Evolutionary conservation across 108 stramenopile genomes (phyloP).

Genomic region (Nitzschia inconspicua): DNA sequence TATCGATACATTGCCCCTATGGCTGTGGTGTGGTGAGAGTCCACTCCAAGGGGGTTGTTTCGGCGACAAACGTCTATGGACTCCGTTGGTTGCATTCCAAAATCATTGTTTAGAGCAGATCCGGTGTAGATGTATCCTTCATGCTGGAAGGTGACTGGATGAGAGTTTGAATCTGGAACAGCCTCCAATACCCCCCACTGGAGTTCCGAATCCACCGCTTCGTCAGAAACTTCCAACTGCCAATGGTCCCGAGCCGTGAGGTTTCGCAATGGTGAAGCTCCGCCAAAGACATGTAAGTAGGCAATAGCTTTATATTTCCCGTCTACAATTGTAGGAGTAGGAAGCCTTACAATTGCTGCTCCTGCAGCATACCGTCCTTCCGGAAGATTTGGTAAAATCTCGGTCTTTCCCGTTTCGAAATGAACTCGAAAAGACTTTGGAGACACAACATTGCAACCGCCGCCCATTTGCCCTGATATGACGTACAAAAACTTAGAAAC

Average conservation of each 20-base stretch:
- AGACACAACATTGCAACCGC: not conserved
- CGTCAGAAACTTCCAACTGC: not conserved
- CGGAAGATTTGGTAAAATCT: not conserved
- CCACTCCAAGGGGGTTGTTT: not conserved
- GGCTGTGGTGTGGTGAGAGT: not conserved
- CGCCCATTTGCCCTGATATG: not conserved
- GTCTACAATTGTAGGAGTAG: not conserved
- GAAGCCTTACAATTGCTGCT: not conserved
- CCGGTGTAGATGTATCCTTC: constrained; percentile 1
- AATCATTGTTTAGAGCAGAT: not conserved
- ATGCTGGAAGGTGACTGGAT: not conserved
- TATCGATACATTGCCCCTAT: not conserved
- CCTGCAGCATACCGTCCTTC: not conserved
- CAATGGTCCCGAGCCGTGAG: not conserved
- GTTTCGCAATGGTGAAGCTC: not conserved
- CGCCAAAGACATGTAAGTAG: constrained; percentile 2
- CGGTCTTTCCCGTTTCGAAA: not conserved
- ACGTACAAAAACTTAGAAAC: not conserved
- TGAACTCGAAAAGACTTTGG: not conserved
- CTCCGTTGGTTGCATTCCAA: not conserved
- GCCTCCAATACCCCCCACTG: not conserved
- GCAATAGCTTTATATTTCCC: no score
- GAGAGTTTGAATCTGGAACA: not conserved
- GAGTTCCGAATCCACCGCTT: no score
- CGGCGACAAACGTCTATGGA: not conserved